phyloP scores from a whole-genome alignment of 2,329 filamentous ascomycete genomes.

The Sarocladiaceae sp. region DNA sequence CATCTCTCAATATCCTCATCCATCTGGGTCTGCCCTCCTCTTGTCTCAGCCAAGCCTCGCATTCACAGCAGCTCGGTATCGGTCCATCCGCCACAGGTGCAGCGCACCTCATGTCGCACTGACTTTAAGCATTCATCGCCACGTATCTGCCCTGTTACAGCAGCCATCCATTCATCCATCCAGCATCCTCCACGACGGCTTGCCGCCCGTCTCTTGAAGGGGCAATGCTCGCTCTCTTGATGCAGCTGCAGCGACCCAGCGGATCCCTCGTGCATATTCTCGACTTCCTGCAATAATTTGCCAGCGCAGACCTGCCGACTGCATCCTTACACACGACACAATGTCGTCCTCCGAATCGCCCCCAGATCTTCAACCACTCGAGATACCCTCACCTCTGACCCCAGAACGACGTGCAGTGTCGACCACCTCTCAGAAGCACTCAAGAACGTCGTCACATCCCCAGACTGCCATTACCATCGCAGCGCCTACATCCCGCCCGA shows the following conservation, averaged over 20 bases:
- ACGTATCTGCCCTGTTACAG: constrained; percentile 8
- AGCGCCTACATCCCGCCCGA: constrained; percentile 23
- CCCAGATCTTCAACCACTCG: neutral
- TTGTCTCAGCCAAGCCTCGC: neutral
- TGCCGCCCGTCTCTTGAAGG: constrained; percentile 4
- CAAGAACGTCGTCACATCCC: constrained; percentile 17
- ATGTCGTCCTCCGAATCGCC: neutral
- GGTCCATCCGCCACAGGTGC: neutral
- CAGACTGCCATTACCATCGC: constrained; percentile 18
- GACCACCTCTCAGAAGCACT: constrained; percentile 8
- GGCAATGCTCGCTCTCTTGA: constrained; percentile 7
- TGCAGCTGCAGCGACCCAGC: constrained; percentile 6
- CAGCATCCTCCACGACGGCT: neutral
- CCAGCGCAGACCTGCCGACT: neutral
- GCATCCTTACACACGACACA: neutral
- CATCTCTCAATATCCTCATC: neutral
- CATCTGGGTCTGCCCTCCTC: neutral
- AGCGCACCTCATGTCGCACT: neutral
- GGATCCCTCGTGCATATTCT: constrained; percentile 4
- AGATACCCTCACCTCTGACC: neutral
- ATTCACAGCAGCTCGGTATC: neutral
- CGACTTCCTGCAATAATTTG: constrained; percentile 6
- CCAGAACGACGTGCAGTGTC: neutral
- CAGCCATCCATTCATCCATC: constrained; percentile 7
- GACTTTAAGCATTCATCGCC: neutral